Evolutionary conservation across 495 filamentous ascomycete species (phyloP).

Genomic region (Platismatia glauca): DNA sequence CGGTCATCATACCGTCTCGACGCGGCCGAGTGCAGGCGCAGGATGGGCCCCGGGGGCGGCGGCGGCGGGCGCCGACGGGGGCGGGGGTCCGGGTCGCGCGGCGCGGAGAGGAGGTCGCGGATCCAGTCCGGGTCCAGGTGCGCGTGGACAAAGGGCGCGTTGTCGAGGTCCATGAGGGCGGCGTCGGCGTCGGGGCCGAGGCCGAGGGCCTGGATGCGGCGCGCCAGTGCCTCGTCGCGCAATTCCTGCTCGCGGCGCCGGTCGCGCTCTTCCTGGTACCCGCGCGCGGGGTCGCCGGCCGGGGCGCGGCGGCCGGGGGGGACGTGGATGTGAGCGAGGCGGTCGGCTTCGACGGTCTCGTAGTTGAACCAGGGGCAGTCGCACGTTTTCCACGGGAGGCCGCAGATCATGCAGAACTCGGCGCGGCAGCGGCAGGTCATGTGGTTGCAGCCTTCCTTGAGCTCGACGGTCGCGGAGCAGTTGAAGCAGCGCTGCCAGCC

Average conservation of each 20-base stretch:
- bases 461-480: conserved; percentile 67
- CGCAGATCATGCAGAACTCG: conserved; percentile 78
- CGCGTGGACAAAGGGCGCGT: neutral
- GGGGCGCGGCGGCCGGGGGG: conserved; percentile 25
- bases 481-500: conserved; percentile 71
- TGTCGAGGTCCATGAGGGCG: neutral
- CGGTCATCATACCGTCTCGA: conserved; percentile 10
- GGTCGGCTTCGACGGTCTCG: conserved; percentile 48
- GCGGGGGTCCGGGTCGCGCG: neutral
- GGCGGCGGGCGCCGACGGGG: neutral
- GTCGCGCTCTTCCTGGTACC: conserved; percentile 46
- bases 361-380: conserved; percentile 75
- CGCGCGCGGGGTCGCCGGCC: conserved; percentile 29
- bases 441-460: conserved; percentile 75
- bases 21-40: conserved; percentile 8
- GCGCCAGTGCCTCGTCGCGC: conserved; percentile 48
- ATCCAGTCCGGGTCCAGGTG: conserved; percentile 2
- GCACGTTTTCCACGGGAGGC: conserved; percentile 69
- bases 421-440: conserved; percentile 78
- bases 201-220: conserved; percentile 43
- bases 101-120: conserved; percentile 10
- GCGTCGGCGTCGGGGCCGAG: conserved; percentile 26
- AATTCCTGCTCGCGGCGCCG: conserved; percentile 44
- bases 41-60: neutral
- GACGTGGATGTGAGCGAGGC: conserved; percentile 48